Evolutionary conservation across 495 filamentous ascomycete genomes (phyloP).

Genomic region (Talaromyces ruber): DNA sequence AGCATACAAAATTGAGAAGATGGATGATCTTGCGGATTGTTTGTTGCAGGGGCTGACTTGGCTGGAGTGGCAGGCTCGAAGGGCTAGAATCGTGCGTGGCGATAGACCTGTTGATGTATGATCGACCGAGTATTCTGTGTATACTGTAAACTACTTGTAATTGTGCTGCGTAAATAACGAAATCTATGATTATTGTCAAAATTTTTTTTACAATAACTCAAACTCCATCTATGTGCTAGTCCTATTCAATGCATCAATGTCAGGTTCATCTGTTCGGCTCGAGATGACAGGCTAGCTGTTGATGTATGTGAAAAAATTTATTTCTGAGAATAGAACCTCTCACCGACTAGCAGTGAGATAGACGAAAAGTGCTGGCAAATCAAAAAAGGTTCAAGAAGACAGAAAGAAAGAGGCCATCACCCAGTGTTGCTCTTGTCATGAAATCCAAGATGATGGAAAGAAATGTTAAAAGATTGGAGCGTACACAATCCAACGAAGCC

Average conservation of each 20-base stretch:
- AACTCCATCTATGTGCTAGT: constrained; percentile 4
- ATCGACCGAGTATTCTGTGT: neutral
- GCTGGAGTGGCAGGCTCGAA: constrained; percentile 74
- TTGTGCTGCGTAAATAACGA: neutral
- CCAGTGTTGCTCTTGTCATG: neutral
- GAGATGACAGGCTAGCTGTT: constrained; percentile 3
- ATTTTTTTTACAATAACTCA: neutral
- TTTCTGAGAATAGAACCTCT: neutral
- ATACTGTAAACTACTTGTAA: neutral
- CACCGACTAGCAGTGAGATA: neutral
- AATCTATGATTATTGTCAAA: neutral
- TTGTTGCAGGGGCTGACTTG: constrained; percentile 80
- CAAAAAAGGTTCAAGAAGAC: neutral
- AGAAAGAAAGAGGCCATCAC: constrained; percentile 1
- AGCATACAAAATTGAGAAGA: constrained; percentile 41
- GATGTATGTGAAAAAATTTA: neutral
- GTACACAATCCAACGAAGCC: neutral
- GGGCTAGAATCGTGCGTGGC: constrained; percentile 30
- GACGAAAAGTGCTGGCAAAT: neutral
- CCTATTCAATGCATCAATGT: constrained; percentile 1
- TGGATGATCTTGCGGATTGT: constrained; percentile 90
- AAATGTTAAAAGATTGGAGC: neutral
- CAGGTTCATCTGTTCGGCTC: neutral
- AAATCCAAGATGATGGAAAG: neutral
- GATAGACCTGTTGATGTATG: neutral